A percentile compares a stretch with the other conserved stretches of the same genome.
Conservation (phyloP, 257 asterid genomes). For the Primulina tabacum region DNA sequence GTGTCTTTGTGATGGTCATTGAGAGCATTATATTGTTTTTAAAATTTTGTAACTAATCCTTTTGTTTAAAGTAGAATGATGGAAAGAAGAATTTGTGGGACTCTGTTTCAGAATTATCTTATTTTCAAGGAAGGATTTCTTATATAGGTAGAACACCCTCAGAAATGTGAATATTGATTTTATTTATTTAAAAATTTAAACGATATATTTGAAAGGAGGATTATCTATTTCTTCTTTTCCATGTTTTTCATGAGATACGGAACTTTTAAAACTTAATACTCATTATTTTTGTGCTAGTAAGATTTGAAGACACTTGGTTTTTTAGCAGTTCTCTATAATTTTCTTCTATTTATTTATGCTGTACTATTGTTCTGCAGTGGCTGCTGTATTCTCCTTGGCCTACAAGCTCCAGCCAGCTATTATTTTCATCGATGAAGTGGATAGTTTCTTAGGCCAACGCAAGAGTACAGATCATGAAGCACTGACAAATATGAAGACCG, state of each 20-base stretch:
- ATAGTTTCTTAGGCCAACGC: conserved; percentile 94
- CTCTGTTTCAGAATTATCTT: not conserved
- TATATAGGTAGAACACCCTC: not conserved
- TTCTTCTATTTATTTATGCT: conserved; percentile 8
- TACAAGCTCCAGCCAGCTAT: conserved; percentile 97
- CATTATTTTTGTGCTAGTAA: not conserved
- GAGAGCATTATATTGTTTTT: not conserved
- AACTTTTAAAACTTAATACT: not conserved
- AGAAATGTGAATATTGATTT: not conserved
- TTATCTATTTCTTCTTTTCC: not conserved
- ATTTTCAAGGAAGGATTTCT: not conserved
- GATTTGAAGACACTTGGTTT: not conserved
- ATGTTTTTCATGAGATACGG: not conserved
- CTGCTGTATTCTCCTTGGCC: conserved; percentile 95
- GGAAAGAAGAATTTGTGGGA: not conserved
- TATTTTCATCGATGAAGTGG: conserved; percentile 94
- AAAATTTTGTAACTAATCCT: not conserved
- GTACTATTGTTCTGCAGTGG: conserved; percentile 42
- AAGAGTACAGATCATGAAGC: conserved; percentile 85
- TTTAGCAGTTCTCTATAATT: not conserved
- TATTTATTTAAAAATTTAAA: too few relatives aligned
- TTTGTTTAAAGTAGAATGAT: too few relatives aligned
- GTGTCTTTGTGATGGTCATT: not conserved
- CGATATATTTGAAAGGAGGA: not conserved
- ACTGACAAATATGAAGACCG: conserved; percentile 85